A percentile compares a stretch with the other conserved stretches of the same genome.
phyloP scores from a whole-genome alignment of 805 yeast genomes.

The Metschnikowia hibisci region DNA sequence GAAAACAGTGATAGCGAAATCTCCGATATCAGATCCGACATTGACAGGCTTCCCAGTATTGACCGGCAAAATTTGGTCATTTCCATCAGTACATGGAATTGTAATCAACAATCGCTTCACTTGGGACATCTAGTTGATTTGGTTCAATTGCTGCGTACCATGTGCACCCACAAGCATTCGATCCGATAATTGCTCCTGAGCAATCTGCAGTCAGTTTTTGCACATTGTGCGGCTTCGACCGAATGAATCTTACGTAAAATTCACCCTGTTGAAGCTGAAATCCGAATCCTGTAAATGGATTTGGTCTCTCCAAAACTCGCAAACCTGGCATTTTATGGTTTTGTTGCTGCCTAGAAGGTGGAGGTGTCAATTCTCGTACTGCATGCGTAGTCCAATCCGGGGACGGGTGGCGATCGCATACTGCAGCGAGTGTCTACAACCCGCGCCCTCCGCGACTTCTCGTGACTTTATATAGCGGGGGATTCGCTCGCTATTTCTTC shows the following conservation, averaged over 20 bases:
- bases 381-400: neutral
- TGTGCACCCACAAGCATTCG: neutral
- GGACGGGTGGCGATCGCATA: conserved; percentile 1
- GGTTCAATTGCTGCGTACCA: neutral
- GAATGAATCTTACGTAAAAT: neutral
- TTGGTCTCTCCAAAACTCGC: too few species aligned
- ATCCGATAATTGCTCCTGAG: conserved; percentile 2
- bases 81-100: conserved; percentile 26
- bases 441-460: conserved; percentile 8
- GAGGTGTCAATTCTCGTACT: neutral
- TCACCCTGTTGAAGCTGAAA: too few species aligned
- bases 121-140: neutral
- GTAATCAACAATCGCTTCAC: conserved; percentile 32
- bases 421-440: conserved; percentile 13
- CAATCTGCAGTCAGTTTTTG: conserved; percentile 1
- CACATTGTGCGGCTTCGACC: conserved; percentile 9
- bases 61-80: conserved; percentile 37
- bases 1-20: conserved; percentile 37
- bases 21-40: conserved; percentile 38
- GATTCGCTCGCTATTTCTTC: conserved; percentile 4
- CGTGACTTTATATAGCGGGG: conserved; percentile 1
- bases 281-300: too few species aligned
- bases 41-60: conserved; percentile 37
- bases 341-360: neutral
- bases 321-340: too few species aligned